Evolutionary conservation across 1,284 basidiomycete genomes (phyloP).

Genomic region (Moesziomyces sp.): DNA sequence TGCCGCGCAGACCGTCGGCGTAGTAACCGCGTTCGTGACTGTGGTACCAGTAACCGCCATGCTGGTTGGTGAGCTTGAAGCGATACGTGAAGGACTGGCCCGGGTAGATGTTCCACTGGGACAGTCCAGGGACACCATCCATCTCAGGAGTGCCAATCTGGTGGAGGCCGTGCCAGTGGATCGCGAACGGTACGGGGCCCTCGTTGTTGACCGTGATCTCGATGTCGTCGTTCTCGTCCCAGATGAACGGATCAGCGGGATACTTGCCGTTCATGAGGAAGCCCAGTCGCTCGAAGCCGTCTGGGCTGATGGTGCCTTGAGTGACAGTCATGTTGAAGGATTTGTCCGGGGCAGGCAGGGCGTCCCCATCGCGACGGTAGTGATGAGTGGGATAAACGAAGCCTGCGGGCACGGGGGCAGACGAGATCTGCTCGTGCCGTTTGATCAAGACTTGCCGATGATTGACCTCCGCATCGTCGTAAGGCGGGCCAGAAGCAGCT

Average conservation of each 20-base stretch:
- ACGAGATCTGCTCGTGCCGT: constrained; percentile 32
- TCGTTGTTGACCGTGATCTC: constrained; percentile 47
- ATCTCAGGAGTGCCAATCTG: constrained; percentile 53
- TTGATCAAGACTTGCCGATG: constrained; percentile 29
- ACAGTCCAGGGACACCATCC: constrained; percentile 54
- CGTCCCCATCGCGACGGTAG: constrained; percentile 37
- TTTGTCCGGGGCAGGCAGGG: constrained; percentile 39
- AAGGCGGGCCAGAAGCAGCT: too few species aligned
- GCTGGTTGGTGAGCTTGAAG: constrained; percentile 48
- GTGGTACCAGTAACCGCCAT: constrained; percentile 54
- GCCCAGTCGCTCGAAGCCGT: constrained; percentile 41
- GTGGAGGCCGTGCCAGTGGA: constrained; percentile 54
- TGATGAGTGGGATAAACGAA: constrained; percentile 39
- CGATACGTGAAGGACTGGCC: constrained; percentile 46
- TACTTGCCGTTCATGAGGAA: constrained; percentile 52
- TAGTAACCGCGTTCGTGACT: constrained; percentile 52
- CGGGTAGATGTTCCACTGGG: constrained; percentile 51
- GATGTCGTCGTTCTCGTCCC: constrained; percentile 54
- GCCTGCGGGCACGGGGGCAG: constrained; percentile 22
- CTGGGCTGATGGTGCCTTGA: constrained; percentile 38
- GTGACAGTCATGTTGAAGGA: constrained; percentile 37
- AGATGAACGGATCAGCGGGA: constrained; percentile 42
- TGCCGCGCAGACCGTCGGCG: constrained; percentile 42
- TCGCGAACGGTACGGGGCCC: constrained; percentile 41
- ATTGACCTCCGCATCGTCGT: neutral